Conservation (phyloP, 2,329 filamentous ascomycete species). For the Alternaria viburni region DNA sequence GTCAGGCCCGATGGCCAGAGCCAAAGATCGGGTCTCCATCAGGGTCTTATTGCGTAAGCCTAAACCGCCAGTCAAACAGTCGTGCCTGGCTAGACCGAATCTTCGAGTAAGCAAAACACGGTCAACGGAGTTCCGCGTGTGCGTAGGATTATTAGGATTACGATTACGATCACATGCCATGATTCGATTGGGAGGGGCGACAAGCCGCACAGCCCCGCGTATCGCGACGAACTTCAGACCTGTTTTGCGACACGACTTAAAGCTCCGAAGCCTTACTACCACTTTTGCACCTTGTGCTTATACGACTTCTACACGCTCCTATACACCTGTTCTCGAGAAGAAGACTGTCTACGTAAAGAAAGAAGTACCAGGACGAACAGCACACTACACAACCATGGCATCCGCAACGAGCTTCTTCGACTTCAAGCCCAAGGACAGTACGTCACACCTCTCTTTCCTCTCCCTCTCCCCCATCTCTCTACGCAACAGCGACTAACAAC, state of each 20-base stretch:
- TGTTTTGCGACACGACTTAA: background rate
- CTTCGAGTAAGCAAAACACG: background rate
- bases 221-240: conserved; percentile 4
- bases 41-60: background rate
- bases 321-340: background rate
- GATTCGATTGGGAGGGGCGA: conserved; percentile 10
- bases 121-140: background rate
- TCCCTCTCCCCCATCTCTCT: background rate
- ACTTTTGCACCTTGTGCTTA: background rate
- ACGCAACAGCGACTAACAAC: background rate
- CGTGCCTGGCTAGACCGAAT: background rate
- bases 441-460: conserved; percentile 43
- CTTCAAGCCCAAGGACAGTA: conserved; percentile 84
- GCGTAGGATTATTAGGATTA: background rate
- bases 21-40: background rate
- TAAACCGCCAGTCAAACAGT: background rate
- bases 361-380: background rate
- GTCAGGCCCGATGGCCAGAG: background rate
- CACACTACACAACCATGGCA: conserved; percentile 59
- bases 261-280: background rate
- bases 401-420: conserved; percentile 78
- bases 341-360: background rate
- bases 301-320: background rate
- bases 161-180: conserved; percentile 11
- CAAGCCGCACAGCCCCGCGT: conserved; percentile 16